These are phyloP conservation scores for Cercospora nicotianae DNA, from an alignment of 2,329 filamentous ascomycete species.

Conservation along the genomic window DNA sequence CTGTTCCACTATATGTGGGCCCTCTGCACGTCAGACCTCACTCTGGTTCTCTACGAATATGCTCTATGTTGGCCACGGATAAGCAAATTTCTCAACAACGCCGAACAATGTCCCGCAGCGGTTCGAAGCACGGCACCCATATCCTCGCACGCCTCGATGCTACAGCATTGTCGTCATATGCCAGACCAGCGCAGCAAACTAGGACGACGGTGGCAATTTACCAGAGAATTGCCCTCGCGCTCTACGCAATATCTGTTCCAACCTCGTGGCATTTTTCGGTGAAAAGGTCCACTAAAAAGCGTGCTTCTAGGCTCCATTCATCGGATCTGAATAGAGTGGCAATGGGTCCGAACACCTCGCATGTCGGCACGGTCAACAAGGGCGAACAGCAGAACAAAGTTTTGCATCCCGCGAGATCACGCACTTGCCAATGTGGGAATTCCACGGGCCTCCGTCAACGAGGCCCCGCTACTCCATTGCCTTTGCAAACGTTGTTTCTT, in stretches of 20 bases:
- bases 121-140: background rate
- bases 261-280: conserved; percentile 13
- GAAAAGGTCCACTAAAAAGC: conserved; percentile 16
- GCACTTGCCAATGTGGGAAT: conserved; percentile 20
- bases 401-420: conserved; percentile 22
- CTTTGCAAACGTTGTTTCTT: conserved; percentile 13
- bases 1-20: conserved; percentile 6
- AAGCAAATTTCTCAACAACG: background rate
- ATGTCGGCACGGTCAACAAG: conserved; percentile 19
- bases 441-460: conserved; percentile 24
- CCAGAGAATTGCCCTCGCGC: conserved; percentile 4
- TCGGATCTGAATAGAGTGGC: conserved; percentile 21
- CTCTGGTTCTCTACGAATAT: background rate
- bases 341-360: conserved; percentile 18
- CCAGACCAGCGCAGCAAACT: background rate
- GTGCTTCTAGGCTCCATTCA: conserved; percentile 17
- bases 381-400: conserved; percentile 13
- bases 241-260: conserved; percentile 4
- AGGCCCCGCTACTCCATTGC: conserved; percentile 26
- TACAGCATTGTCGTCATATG: background rate
- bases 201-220: background rate
- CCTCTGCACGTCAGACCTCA: conserved; percentile 11
- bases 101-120: conserved; percentile 4
- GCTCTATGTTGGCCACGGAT: background rate
- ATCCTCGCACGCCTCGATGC: background rate